These are phyloP conservation scores for Aureobasidium sp. DNA, from an alignment of 2,329 filamentous ascomycete species.

Conservation along the genomic window DNA sequence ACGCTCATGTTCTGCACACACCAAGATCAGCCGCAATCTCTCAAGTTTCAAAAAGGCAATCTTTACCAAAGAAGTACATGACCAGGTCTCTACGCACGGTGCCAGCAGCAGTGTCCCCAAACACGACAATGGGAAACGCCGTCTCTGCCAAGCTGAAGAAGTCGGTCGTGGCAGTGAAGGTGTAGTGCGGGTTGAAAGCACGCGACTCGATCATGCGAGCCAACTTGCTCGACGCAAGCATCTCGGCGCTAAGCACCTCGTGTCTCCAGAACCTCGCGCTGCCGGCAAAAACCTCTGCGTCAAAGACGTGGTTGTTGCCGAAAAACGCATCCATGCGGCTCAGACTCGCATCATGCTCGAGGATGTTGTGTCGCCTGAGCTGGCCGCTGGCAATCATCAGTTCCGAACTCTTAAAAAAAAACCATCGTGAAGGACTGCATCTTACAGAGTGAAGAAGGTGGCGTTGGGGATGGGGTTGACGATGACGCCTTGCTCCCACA, in stretches of 20 bases:
- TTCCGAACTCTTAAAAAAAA: no score
- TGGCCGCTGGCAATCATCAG: not conserved
- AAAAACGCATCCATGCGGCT: not conserved
- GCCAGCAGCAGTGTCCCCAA: not conserved
- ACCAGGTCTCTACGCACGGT: not conserved
- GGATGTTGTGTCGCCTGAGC: not conserved
- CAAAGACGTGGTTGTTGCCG: not conserved
- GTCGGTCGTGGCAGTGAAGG: not conserved
- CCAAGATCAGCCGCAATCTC: no score
- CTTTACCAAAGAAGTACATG: not conserved
- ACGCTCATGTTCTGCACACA: no score
- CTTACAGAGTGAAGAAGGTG: not conserved
- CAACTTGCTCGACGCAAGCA: not conserved
- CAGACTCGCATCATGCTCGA: not conserved
- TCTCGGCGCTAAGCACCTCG: not conserved
- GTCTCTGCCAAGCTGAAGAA: not conserved
- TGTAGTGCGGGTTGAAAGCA: not conserved
- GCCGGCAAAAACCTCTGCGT: not conserved
- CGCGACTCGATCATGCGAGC: not conserved
- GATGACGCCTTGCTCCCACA: constrained; percentile 2
- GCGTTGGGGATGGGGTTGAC: not conserved
- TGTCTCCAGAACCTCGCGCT: not conserved
- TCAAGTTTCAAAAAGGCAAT: no score
- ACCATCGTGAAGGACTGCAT: no score
- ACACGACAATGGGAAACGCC: not conserved